phyloP scores from a whole-genome alignment of 805 yeast genomes.

The Cyberlindnera mrakii region DNA sequence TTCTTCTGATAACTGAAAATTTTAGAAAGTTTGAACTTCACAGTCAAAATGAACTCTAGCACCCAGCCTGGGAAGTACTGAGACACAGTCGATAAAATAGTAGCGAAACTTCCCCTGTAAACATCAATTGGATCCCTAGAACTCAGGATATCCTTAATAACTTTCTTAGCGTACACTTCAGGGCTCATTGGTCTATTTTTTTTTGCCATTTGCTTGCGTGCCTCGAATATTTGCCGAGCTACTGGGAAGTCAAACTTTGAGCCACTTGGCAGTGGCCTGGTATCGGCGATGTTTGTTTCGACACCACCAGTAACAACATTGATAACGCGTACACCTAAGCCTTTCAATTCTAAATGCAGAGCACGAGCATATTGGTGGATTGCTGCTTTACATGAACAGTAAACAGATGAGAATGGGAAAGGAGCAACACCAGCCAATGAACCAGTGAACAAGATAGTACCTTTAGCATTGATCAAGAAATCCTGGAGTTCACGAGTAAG shows the following conservation, averaged over 20 bases:
- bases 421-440: slow-evolving; percentile 60
- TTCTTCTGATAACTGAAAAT: slow-evolving; percentile 27
- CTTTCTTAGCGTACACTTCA: slow-evolving; percentile 47
- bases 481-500: slow-evolving; percentile 51
- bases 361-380: slow-evolving; percentile 64
- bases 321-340: slow-evolving; percentile 65
- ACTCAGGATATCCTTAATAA: slow-evolving; percentile 43
- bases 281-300: slow-evolving; percentile 62
- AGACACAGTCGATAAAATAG: slow-evolving; percentile 29
- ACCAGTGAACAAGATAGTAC: slow-evolving; percentile 70
- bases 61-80: slow-evolving; percentile 41
- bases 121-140: slow-evolving; percentile 38
- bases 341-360: slow-evolving; percentile 60
- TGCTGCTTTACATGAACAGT: slow-evolving; percentile 69
- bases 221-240: slow-evolving; percentile 40
- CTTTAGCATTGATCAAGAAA: slow-evolving; percentile 56
- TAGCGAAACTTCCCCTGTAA: slow-evolving; percentile 49
- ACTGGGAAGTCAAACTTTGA: slow-evolving; percentile 51
- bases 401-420: slow-evolving; percentile 65
- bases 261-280: slow-evolving; percentile 47
- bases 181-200: slow-evolving; percentile 55
- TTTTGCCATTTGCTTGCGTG: slow-evolving; percentile 53
- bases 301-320: slow-evolving; percentile 76
- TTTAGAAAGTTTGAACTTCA: slow-evolving; percentile 34
- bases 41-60: slow-evolving; percentile 33